phyloP scores from a whole-genome alignment of 345 rosid genomes.

The Salix exigua region DNA sequence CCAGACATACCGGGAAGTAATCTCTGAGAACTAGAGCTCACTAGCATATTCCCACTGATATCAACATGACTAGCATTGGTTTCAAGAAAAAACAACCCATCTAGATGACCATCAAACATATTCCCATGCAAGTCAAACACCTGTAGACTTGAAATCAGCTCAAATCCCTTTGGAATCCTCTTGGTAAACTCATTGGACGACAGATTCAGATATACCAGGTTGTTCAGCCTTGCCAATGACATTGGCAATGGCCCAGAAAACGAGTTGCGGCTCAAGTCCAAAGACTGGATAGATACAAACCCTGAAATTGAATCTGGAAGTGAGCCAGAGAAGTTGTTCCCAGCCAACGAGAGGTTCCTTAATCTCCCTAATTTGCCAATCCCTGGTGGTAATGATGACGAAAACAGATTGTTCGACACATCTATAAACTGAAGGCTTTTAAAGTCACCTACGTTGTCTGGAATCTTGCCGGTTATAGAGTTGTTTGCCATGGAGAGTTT shows the following conservation, averaged over 20 bases:
- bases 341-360: conserved; percentile 70
- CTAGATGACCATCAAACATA: conserved; percentile 68
- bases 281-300: conserved; percentile 61
- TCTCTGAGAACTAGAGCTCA: conserved; percentile 56
- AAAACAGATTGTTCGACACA: conserved; percentile 71
- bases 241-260: conserved; percentile 69
- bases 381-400: conserved; percentile 51
- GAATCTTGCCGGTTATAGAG: conserved; percentile 67
- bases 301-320: conserved; percentile 69
- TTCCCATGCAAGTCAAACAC: conserved; percentile 85
- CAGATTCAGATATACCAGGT: conserved; percentile 58
- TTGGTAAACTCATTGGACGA: conserved; percentile 64
- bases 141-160: conserved; percentile 54
- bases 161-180: conserved; percentile 75
- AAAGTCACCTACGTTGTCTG: conserved; percentile 58
- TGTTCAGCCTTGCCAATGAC: conserved; percentile 56
- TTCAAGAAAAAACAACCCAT: conserved; percentile 70
- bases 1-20: conserved; percentile 75
- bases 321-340: conserved; percentile 86
- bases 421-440: conserved; percentile 74
- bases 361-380: conserved; percentile 65
- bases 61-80: conserved; percentile 80
- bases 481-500: conserved; percentile 89
- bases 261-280: conserved; percentile 84
- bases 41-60: conserved; percentile 68